Evolutionary conservation across 768 basidiomycete genomes (phyloP).

Genomic region (Russula griseocarnosa): DNA sequence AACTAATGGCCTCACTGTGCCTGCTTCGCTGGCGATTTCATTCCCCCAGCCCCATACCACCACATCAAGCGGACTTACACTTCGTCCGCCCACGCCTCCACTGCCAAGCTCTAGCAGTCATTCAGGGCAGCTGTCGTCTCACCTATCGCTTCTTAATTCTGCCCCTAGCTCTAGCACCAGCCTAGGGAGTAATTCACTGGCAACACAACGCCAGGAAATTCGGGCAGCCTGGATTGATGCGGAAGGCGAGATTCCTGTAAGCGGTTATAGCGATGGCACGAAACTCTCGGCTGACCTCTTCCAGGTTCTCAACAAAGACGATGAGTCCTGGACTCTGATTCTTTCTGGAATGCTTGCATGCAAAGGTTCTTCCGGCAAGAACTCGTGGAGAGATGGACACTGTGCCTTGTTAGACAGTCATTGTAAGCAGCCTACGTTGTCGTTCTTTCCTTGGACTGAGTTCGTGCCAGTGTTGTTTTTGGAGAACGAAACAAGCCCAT

Average conservation of each 20-base stretch:
- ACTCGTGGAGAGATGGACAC: not conserved
- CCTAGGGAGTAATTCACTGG: not conserved
- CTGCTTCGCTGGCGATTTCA: not conserved
- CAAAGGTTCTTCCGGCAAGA: not conserved
- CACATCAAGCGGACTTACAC: not conserved
- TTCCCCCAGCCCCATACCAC: not conserved
- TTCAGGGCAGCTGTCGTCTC: not conserved
- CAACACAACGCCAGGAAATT: not conserved
- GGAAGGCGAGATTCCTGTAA: conserved; percentile 7
- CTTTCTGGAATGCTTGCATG: not conserved
- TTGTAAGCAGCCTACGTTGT: not conserved
- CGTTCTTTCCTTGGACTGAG: not conserved
- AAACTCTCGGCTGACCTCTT: not conserved
- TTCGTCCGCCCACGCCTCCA: not conserved
- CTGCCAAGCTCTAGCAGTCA: not conserved
- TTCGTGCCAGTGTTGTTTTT: not conserved
- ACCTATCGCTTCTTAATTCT: not conserved
- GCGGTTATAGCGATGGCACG: not conserved
- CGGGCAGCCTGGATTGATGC: not conserved
- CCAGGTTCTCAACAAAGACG: conserved; percentile 3
- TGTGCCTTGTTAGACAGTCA: not conserved
- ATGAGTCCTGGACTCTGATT: not conserved
- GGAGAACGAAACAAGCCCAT: not conserved
- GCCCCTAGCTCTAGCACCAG: not conserved
- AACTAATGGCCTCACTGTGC: not conserved